Percentiles rank a stretch among this genome's conserved stretches.
phyloP scores from a whole-genome alignment of 1,284 basidiomycete species.

The Tranzscheliella williamsii region DNA sequence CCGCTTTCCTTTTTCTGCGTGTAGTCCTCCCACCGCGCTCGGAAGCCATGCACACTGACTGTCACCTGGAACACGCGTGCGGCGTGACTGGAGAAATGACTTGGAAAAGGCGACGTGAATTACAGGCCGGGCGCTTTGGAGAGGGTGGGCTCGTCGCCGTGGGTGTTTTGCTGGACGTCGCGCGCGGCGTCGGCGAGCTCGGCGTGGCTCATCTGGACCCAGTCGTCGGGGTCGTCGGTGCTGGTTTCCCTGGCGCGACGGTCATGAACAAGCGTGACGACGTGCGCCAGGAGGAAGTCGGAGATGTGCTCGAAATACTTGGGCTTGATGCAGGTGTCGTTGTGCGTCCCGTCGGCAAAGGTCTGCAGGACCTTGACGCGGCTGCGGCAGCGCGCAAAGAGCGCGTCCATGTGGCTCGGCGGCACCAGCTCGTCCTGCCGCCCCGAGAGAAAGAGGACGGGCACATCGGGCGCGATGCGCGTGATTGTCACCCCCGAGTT shows the following conservation, averaged over 20 bases:
- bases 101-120: background rate
- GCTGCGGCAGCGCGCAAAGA: constrained; percentile 68
- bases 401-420: constrained; percentile 76
- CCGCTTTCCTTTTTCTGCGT: background rate
- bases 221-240: constrained; percentile 33
- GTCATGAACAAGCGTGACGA: constrained; percentile 14
- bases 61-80: background rate
- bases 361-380: constrained; percentile 63
- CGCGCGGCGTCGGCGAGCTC: constrained; percentile 17
- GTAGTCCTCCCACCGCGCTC: background rate
- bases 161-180: background rate
- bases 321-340: constrained; percentile 56
- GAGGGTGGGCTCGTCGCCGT: constrained; percentile 9
- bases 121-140: constrained; percentile 21
- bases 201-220: constrained; percentile 45
- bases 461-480: constrained; percentile 71
- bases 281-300: constrained; percentile 43
- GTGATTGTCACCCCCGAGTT: constrained; percentile 75
- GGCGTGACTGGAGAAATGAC: background rate
- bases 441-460: constrained; percentile 84
- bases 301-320: constrained; percentile 55
- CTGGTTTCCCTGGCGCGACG: background rate
- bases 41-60: background rate
- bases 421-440: constrained; percentile 81
- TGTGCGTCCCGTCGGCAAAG: constrained; percentile 72